Base-by-base conservation (phyloP, 768 basidiomycete species). In the Cyclocybe cylindracea region DNA sequence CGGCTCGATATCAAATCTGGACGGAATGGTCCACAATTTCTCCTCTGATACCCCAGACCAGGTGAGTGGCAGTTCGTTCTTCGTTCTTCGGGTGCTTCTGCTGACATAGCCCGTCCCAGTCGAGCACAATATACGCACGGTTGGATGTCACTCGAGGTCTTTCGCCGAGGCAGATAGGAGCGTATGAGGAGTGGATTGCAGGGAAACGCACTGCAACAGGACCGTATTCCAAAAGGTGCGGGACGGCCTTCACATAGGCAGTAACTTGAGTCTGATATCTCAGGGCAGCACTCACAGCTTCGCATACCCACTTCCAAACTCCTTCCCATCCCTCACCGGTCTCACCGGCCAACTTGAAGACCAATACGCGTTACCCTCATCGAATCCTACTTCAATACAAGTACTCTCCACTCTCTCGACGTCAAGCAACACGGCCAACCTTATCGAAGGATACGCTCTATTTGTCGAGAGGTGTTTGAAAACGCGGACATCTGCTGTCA, bases 121-220 rank as follows among this genome's bases (percentile, higher is more conserved):
- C 46, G 7, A 38, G 50, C 32, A 46, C 55, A 6, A 62, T 54
- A 11, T 82, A 74, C 58, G 65, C 78, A 38, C 73, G 78, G 35
- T 58, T 77, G 34, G 79, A 84, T 48, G 79, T 89, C 41, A 78
- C 81, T 3, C 76, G 89, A 56, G 88, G 87, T 2, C 76, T 89
- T 58, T 70, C 78, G 7, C 56, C 67, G 19, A 50, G 63, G 5
- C 67, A 69, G 13, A 58, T 73, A 14, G 54, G 54, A 11, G 58
- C 62, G 2, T 83, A 79, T 57, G 64, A 77, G 16, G 64, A 64
- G 10, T 77, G 77, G 78, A 62, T 57, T 24, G 51, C 62, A 47
- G 43, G 31, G 46, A 50, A 38, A 43, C 54, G 66, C 52, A 56
- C 59, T 44, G 46, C 72, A 34, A 61, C 61, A 36, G 62, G 66